phyloP scores from a whole-genome alignment of 1,139 yeast genomes.

The Arxiozyma slooffiae region DNA sequence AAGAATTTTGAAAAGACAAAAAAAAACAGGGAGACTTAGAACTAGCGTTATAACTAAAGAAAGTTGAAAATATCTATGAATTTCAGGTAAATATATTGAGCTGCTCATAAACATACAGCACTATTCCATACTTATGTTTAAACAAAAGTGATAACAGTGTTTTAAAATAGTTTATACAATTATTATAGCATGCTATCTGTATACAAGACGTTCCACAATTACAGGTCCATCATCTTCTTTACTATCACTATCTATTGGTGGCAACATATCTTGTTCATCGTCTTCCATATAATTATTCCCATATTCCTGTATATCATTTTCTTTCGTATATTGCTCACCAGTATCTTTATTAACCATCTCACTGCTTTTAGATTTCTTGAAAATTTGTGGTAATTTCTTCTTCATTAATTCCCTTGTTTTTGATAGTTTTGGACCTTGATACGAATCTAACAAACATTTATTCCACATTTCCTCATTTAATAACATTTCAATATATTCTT shows the following conservation, averaged over 20 bases:
- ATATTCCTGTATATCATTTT: neutral
- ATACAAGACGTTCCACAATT: constrained; percentile 7
- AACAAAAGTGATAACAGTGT: too few species aligned
- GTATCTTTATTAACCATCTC: neutral
- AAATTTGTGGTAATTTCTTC: neutral
- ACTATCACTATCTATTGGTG: constrained; percentile 9
- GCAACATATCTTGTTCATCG: neutral
- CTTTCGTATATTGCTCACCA: too few species aligned
- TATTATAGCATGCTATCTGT: neutral
- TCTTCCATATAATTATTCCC: neutral
- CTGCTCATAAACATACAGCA: too few species aligned
- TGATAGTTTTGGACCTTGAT: constrained; percentile 5
- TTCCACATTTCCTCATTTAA: constrained; percentile 15
- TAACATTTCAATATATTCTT: constrained; percentile 32
- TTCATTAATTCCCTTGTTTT: neutral
- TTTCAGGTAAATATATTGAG: too few species aligned
- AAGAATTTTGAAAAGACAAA: too few species aligned
- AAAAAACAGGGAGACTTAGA: too few species aligned
- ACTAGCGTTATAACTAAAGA: too few species aligned
- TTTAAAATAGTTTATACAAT: too few species aligned
- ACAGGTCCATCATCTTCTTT: constrained; percentile 19
- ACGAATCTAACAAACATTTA: constrained; percentile 9
- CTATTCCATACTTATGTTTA: too few species aligned
- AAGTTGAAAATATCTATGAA: too few species aligned
- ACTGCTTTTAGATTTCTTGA: neutral